These are phyloP conservation scores for Talaromyces sp. DNA, from an alignment of 2,329 filamentous ascomycete genomes.

Conservation along the genomic window DNA sequence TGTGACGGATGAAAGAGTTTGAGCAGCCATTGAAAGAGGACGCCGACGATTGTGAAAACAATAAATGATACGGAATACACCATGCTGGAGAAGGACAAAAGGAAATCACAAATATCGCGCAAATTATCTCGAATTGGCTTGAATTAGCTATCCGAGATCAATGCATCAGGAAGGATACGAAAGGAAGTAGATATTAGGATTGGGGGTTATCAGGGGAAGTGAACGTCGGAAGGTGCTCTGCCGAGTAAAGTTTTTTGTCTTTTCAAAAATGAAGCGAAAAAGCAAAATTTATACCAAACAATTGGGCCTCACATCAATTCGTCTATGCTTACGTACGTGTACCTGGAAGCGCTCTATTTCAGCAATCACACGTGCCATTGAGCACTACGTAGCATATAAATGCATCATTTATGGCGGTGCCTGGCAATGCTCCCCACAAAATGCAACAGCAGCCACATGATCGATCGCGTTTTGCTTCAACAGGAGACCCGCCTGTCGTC, in stretches of 20 bases:
- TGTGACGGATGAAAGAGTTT: constrained; percentile 18
- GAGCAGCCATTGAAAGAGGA: constrained; percentile 27
- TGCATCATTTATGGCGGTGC: constrained; percentile 11
- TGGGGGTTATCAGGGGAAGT: neutral
- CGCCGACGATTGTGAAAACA: constrained; percentile 29
- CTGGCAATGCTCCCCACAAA: constrained; percentile 20
- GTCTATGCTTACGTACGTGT: constrained; percentile 2
- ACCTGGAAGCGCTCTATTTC: constrained; percentile 11
- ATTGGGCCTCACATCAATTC: neutral
- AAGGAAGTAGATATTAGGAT: neutral
- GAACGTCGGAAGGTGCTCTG: neutral
- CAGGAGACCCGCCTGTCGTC: constrained; percentile 9
- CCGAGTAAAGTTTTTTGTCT: neutral
- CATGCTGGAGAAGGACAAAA: constrained; percentile 23
- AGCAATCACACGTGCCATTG: constrained; percentile 15
- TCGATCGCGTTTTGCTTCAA: constrained; percentile 14
- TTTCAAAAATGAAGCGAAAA: constrained; percentile 8
- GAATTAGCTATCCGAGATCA: neutral
- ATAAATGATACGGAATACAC: constrained; percentile 34
- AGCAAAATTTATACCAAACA: constrained; percentile 15
- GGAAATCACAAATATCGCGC: neutral
- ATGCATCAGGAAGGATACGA: constrained; percentile 1
- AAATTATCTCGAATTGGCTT: constrained; percentile 1
- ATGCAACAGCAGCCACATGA: constrained; percentile 20
- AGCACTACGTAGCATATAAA: neutral